These are phyloP conservation scores for Zhuliangozyma blackwelliae DNA, from an alignment of 1,139 yeast species.

Conservation along the genomic window DNA sequence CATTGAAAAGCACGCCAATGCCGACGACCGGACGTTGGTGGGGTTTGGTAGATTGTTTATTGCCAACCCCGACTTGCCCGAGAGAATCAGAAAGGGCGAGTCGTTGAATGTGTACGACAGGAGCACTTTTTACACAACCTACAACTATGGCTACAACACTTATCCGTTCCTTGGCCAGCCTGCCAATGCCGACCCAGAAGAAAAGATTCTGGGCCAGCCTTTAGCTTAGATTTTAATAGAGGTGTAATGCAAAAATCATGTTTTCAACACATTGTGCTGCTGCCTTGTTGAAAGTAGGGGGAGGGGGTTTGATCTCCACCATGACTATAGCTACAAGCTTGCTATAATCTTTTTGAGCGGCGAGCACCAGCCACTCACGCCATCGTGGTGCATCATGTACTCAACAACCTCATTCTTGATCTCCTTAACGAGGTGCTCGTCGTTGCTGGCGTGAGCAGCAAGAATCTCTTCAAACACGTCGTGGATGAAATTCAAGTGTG, in stretches of 20 bases:
- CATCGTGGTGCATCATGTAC: conserved; percentile 49
- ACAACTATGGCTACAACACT: conserved; percentile 25
- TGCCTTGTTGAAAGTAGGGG: too few relatives aligned
- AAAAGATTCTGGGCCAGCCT: conserved; percentile 10
- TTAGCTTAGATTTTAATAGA: conserved; percentile 5
- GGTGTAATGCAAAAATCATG: too few relatives aligned
- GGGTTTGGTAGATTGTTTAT: conserved; percentile 46
- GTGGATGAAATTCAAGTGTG: conserved; percentile 17
- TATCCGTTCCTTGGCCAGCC: conserved; percentile 10
- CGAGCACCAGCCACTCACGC: conserved; percentile 53
- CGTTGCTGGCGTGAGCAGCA: conserved; percentile 2
- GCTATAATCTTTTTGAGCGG: conserved; percentile 47
- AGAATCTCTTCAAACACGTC: conserved; percentile 10
- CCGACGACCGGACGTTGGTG: conserved; percentile 37
- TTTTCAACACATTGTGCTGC: too few relatives aligned
- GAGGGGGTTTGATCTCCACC: too few relatives aligned
- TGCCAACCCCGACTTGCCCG: conserved; percentile 51
- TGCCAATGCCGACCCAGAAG: conserved; percentile 13
- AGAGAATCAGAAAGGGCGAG: conserved; percentile 39
- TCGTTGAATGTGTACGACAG: conserved; percentile 31
- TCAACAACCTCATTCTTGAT: conserved; percentile 29
- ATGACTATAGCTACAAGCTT: conserved; percentile 3
- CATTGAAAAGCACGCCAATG: conserved; percentile 19
- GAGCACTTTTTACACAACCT: conserved; percentile 17
- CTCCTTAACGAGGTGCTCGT: conserved; percentile 2